Evolutionary conservation across 164 flowering plant genomes (phyloP), one percentile per base, ranked within the genome.

Genomic region (Dillenia suffruticosa): DNA sequence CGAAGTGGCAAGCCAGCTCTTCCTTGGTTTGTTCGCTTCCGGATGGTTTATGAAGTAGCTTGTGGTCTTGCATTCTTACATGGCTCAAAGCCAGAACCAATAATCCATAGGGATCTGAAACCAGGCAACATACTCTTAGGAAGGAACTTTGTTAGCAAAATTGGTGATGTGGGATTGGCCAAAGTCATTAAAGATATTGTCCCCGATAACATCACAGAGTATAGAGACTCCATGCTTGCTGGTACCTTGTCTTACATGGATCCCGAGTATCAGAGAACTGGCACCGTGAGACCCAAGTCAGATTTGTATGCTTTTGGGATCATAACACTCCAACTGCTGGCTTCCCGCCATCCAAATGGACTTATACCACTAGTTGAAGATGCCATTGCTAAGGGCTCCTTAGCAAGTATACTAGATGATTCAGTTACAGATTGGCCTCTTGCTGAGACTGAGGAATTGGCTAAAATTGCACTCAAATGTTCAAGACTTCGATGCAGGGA

Each of bases 181-280:
- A 87, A 87, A 61, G 66, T 89, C 10, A 59, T 89, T 26, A 63
- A 80, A 50, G 74, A 87, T 65, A 74, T 74, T 54, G 84, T 75
- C 16, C 96, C 92, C n/a, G 97, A 91, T 63, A 77, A 75, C 53
- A 57, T 89, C 51, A 85, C 97, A 2, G 86, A 74, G 68, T 91
- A 84, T 63, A 64, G 76, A 55, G 79, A 89, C 17, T 75, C 96
- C 16, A 54, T 82, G 44, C 70, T 91, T 40, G 90, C 90, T 3
- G 97, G 96, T 54, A 91, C 96, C 9, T 68, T 89, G 54, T 69
- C 17, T 62, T 91, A 91, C 75, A 89, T 91, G 87, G 97, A 91
- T 59, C 97, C 97, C 1, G 97, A 91, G 74, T 91, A 91, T 74
- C 90, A 78, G 44, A 77, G 97, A 78, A 89, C 96, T 6, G 97